Percentiles rank a stretch among this genome's conserved stretches.
phyloP scores from a whole-genome alignment of 2,329 filamentous ascomycete genomes.

The Phaeosphaeria sp. region DNA sequence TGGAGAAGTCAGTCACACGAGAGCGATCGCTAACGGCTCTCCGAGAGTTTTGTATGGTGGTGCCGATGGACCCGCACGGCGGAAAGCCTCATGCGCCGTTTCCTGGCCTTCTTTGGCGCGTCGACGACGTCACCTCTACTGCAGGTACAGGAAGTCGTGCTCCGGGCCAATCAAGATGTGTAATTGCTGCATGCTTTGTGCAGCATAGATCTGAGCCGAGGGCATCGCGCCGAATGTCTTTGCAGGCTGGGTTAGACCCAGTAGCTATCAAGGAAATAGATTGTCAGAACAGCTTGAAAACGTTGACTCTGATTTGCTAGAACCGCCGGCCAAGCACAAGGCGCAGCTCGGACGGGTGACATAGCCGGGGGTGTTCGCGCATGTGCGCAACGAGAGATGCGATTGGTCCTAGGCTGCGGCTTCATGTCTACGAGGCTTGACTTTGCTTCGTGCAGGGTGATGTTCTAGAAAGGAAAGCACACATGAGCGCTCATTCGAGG shows the following conservation, averaged over 20 bases:
- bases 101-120: neutral
- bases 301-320: conserved; percentile 1
- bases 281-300: neutral
- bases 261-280: neutral
- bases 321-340: neutral
- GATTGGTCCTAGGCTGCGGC: neutral
- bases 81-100: neutral
- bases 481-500: neutral
- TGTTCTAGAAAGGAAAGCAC: neutral
- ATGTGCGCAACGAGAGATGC: neutral
- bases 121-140: conserved; percentile 4
- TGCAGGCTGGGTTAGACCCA: neutral
- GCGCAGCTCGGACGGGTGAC: neutral
- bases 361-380: neutral
- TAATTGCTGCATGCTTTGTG: neutral
- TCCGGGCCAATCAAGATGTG: conserved; percentile 3
- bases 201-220: neutral
- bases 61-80: neutral
- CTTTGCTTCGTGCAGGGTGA: neutral
- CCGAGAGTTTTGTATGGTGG: conserved; percentile 29
- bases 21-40: conserved; percentile 6
- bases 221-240: neutral
- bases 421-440: neutral
- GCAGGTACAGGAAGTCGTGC: neutral
- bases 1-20: conserved; percentile 4